phyloP scores from a whole-genome alignment of 441 rosid genomes.

The Sinapis alba region DNA sequence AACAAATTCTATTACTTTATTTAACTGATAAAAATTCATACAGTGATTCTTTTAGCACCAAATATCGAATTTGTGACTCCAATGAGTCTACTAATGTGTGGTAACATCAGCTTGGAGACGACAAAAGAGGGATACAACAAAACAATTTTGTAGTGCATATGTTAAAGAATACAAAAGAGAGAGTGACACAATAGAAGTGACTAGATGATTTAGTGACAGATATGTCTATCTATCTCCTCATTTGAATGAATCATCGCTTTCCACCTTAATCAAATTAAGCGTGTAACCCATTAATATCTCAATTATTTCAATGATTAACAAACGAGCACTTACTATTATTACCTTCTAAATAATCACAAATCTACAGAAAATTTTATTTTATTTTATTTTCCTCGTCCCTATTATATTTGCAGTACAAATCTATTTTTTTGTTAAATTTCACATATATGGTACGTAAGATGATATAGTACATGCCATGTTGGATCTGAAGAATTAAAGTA shows the following conservation, averaged over 20 bases:
- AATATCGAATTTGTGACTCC: not conserved
- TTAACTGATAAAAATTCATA: not conserved
- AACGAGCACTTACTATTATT: not conserved
- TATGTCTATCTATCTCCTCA: conserved; percentile 6
- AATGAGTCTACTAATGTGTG: not conserved
- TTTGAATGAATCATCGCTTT: conserved; percentile 11
- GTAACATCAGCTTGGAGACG: not conserved
- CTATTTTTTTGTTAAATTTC: not conserved
- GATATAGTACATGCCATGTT: not conserved
- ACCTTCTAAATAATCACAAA: not conserved
- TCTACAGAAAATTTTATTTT: not conserved
- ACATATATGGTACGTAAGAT: not conserved
- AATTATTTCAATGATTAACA: not conserved
- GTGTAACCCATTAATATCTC: not conserved
- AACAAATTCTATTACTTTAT: not conserved
- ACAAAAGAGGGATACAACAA: not conserved
- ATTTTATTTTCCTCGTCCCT: not conserved
- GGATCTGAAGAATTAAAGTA: not conserved
- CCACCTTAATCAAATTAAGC: not conserved
- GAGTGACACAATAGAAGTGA: not conserved
- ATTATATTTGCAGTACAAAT: conserved; percentile 4
- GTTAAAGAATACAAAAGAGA: not conserved
- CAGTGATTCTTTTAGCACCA: not conserved
- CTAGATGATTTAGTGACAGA: conserved; percentile 29
- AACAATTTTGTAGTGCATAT: not conserved